Conservation (phyloP, 139 green algal species). For the Closterium sp. region DNA sequence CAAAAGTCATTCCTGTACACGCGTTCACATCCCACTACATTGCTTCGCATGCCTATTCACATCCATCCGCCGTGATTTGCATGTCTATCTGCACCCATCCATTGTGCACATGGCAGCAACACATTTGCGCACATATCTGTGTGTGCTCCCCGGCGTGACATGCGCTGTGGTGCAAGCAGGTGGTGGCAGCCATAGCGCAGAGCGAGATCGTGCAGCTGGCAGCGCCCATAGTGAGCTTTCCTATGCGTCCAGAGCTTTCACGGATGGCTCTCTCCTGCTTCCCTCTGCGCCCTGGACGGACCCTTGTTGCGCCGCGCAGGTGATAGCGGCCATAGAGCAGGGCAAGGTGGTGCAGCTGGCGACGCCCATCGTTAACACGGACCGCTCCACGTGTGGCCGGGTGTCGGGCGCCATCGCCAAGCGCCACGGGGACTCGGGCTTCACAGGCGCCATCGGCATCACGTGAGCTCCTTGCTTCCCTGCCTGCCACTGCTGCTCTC, state of each 20-base stretch:
- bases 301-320: conserved; percentile 38
- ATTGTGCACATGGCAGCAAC: too few relatives aligned
- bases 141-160: too few relatives aligned
- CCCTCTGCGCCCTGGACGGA: neutral
- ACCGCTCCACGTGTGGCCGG: conserved; percentile 79
- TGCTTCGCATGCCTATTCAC: neutral
- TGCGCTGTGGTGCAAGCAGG: neutral
- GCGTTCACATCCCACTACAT: neutral
- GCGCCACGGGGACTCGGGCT: conserved; percentile 79
- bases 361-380: conserved; percentile 81
- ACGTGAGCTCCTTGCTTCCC: conserved; percentile 47
- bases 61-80: neutral
- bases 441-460: conserved; percentile 73
- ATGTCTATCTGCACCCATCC: neutral
- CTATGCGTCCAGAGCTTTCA: neutral
- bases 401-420: conserved; percentile 82
- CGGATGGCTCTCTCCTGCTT: neutral
- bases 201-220: neutral
- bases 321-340: conserved; percentile 64
- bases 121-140: too few relatives aligned
- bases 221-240: too few relatives aligned
- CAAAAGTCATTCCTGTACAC: neutral
- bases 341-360: conserved; percentile 56
- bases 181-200: neutral
- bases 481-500: neutral